phyloP scores from a whole-genome alignment of 352 stramenopile species.

The Phytophthora nicotianae region DNA sequence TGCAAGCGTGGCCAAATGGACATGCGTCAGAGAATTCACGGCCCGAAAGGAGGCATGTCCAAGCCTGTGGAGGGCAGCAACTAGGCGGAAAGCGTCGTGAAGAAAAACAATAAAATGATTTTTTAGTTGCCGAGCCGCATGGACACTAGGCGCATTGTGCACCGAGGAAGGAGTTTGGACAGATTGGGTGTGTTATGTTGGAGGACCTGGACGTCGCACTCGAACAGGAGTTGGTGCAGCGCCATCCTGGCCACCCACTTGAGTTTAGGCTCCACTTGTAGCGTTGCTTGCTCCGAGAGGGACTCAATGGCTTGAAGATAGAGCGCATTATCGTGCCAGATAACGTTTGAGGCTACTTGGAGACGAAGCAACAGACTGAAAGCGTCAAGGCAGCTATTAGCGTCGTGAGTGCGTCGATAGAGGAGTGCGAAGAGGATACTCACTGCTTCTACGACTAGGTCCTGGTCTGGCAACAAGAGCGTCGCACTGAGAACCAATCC shows the following conservation, averaged over 20 bases:
- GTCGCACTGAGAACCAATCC: conserved; percentile 9
- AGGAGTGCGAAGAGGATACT: conserved; percentile 37
- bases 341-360: conserved; percentile 5
- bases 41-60: conserved; percentile 72
- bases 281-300: conserved; percentile 28
- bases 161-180: conserved; percentile 20
- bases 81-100: conserved; percentile 6
- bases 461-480: not conserved
- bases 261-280: conserved; percentile 30
- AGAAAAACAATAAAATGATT: not conserved
- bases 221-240: conserved; percentile 53
- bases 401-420: conserved; percentile 26
- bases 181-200: conserved; percentile 6
- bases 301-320: conserved; percentile 34
- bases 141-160: conserved; percentile 14
- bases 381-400: conserved; percentile 31
- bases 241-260: conserved; percentile 40
- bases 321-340: conserved; percentile 28
- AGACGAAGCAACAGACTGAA: conserved; percentile 30
- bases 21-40: conserved; percentile 83
- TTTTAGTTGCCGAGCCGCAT: conserved; percentile 15
- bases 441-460: conserved; percentile 8
- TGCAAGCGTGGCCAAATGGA: conserved; percentile 85
- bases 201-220: conserved; percentile 41
- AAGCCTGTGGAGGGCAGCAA: conserved; percentile 44